Percentiles rank a stretch among this genome's conserved stretches.
phyloP scores from a whole-genome alignment of 768 basidiomycete genomes.

The Tylopilus intermedius region DNA sequence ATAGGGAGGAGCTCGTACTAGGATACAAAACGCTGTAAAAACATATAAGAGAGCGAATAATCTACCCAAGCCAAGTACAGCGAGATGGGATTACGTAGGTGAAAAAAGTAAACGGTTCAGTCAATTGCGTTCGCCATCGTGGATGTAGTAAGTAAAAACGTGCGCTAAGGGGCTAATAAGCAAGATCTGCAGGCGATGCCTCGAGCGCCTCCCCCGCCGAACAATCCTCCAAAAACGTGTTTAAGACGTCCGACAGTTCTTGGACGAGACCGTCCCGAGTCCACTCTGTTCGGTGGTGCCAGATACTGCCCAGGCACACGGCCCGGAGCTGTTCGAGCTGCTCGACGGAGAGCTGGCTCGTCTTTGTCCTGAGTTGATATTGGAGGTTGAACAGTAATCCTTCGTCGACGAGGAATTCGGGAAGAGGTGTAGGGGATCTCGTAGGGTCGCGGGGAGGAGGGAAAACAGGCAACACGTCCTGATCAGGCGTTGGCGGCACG shows the following conservation, averaged over 20 bases:
- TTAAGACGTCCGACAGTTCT: slow-evolving; percentile 54
- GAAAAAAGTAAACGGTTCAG: neutral
- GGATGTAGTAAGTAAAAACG: neutral
- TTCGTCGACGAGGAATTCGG: slow-evolving; percentile 69
- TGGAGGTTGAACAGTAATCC: slow-evolving; percentile 45
- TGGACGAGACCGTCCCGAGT: slow-evolving; percentile 62
- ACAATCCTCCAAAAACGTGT: slow-evolving; percentile 66
- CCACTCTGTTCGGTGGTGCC: slow-evolving; percentile 81
- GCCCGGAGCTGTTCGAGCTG: slow-evolving; percentile 93
- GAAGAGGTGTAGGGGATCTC: slow-evolving; percentile 63
- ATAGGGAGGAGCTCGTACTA: too few relatives aligned
- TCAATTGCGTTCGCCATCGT: neutral
- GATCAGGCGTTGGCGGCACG: slow-evolving; percentile 9
- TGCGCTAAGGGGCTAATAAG: slow-evolving; percentile 1
- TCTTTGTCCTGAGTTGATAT: slow-evolving; percentile 46
- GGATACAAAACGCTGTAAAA: too few relatives aligned
- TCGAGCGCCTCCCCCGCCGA: slow-evolving; percentile 18
- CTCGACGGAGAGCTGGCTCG: slow-evolving; percentile 67
- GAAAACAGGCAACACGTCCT: slow-evolving; percentile 18
- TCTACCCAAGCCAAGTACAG: slow-evolving; percentile 10
- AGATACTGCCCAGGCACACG: slow-evolving; percentile 71
- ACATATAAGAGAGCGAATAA: slow-evolving; percentile 18
- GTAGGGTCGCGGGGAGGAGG: slow-evolving; percentile 40
- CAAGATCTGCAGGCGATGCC: slow-evolving; percentile 1
- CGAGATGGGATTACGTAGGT: neutral